These are phyloP conservation scores for Wickerhamomyces bisporus DNA, from an alignment of 805 yeast species.

Conservation along the genomic window DNA sequence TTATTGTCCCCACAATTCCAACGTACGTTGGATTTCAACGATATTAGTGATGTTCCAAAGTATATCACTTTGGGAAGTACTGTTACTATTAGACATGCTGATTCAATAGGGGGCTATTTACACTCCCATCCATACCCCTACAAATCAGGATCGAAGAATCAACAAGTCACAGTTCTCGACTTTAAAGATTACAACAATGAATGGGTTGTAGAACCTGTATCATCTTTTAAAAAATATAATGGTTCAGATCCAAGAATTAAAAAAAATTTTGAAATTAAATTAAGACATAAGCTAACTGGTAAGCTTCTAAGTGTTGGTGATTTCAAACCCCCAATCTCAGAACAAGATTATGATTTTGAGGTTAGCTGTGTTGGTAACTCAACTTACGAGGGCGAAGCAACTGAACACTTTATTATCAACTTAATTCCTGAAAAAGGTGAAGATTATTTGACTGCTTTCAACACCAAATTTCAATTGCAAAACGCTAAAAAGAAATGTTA, in stretches of 20 bases:
- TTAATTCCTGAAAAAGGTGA: conserved; percentile 34
- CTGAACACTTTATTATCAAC: conserved; percentile 65
- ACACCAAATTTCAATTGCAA: conserved; percentile 62
- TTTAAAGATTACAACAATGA: conserved; percentile 58
- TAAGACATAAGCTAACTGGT: conserved; percentile 69
- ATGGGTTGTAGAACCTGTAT: conserved; percentile 59
- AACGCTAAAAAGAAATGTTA: conserved; percentile 67
- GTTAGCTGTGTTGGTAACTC: conserved; percentile 68
- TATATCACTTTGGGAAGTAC: conserved; percentile 69
- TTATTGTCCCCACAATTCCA: conserved; percentile 66
- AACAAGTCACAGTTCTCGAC: conserved; percentile 72
- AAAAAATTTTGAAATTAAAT: conserved; percentile 41
- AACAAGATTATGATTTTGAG: conserved; percentile 85
- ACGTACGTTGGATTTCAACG: conserved; percentile 42
- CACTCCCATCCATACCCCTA: conserved; percentile 70
- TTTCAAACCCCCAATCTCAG: conserved; percentile 80
- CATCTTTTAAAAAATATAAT: conserved; percentile 19
- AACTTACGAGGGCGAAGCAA: conserved; percentile 57
- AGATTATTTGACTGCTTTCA: conserved; percentile 33
- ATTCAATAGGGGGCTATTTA: conserved; percentile 69
- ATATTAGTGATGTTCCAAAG: conserved; percentile 44
- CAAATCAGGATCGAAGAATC: conserved; percentile 63
- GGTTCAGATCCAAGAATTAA: conserved; percentile 28
- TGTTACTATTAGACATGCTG: conserved; percentile 59
- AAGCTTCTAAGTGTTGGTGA: conserved; percentile 64